Percentiles rank a stretch among this genome's conserved stretches.
These are phyloP conservation scores for Aspergillus avenaceus DNA, from an alignment of 495 filamentous ascomycete species.

Conservation along the genomic window DNA sequence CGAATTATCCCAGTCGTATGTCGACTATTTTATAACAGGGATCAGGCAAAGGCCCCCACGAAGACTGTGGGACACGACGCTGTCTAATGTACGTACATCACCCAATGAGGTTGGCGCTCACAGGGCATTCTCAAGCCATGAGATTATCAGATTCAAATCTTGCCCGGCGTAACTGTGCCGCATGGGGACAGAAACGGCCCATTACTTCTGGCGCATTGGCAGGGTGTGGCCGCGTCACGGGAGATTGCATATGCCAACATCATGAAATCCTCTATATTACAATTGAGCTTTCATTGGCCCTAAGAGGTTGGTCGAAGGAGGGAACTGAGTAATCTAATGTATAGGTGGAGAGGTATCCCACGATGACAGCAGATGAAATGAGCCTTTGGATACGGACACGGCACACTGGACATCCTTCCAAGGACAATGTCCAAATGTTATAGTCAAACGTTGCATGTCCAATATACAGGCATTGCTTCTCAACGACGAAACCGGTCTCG, in stretches of 20 bases:
- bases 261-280: background rate
- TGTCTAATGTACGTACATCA: background rate
- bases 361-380: background rate
- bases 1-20: background rate
- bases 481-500: too few relatives aligned
- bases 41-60: conserved; percentile 2
- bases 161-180: background rate
- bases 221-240: background rate
- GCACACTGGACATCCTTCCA: background rate
- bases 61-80: background rate
- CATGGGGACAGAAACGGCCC: background rate
- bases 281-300: background rate
- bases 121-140: background rate
- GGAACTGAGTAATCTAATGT: background rate
- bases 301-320: background rate
- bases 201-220: background rate
- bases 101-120: background rate
- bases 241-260: background rate
- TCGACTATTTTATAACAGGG: background rate
- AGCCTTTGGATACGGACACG: background rate
- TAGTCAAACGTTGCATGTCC: background rate
- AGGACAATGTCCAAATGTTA: background rate
- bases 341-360: background rate
- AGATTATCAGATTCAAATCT: conserved; percentile 2
- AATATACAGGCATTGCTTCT: too few relatives aligned